Base-by-base conservation (phyloP, 345 rosid genomes). In the Murraya koenigii region DNA sequence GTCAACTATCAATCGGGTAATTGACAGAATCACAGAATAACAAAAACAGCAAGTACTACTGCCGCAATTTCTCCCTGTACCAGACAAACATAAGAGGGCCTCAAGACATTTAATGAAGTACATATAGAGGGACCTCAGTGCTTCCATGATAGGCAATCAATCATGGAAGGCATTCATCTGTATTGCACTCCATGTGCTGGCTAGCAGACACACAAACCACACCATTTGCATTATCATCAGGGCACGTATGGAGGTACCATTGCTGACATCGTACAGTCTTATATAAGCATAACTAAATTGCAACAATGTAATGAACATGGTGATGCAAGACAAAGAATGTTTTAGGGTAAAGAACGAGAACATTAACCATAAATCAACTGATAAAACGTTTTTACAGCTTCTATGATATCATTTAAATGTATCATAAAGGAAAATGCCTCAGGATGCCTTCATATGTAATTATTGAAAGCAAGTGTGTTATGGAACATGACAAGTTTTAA, bases 151-250 rank as follows among this genome's bases (percentile, higher is more conserved):
- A 55, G 36, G 39, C 38, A 76, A 61, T 68, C 8, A 26, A 76
- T 52, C 56, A 23, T 41, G 30, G 32, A 63, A 30, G 60, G 60
- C 39, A 63, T 28, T 63, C 58, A 75, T 66, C 28, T 41, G 23
- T 44, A 47, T 62, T 76, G 63, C 59, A 66, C 10, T 55, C 23
- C 67, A 76, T 38, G 56, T 23, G 62, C 38, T 54, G 22, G 78
- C 28, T 35, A 44, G 65, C 55, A 76, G 54, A 66, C 72, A 39
- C 69, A 66, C 61, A 49, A 52, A 36, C 36, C 66, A 66, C 26
- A 26, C 72, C 1, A 17, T 44, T 22, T 14, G 55, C 19, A 67
- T 15, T 6, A 67, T 64, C 25, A 66, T 56, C 19, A 58, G 26
- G 41, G 41, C 73, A 55, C 28, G 35, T 54, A 38, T n/a, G 23